These are phyloP conservation scores for Plasmodium fragile DNA, from an alignment of 169 alveolate genomes.

Conservation along the genomic window DNA sequence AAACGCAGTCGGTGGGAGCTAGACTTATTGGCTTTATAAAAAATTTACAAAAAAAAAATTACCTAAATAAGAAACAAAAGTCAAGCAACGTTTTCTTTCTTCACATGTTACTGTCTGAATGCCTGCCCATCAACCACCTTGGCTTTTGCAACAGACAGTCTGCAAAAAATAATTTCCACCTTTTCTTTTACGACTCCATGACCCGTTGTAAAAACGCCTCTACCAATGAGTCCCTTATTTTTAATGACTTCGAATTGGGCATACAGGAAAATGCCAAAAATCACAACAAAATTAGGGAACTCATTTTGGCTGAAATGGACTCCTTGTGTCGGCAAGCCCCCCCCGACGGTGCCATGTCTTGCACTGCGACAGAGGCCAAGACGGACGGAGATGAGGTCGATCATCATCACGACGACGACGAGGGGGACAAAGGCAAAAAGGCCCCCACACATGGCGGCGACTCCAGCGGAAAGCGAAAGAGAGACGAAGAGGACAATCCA, in stretches of 20 bases:
- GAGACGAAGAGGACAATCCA: background rate
- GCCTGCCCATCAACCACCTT: constrained; percentile 42
- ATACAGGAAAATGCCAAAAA: constrained; percentile 37
- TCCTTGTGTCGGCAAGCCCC: background rate
- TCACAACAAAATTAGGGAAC: constrained; percentile 2
- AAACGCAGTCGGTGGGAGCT: constrained; percentile 64
- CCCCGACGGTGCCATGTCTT: background rate
- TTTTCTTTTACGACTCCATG: constrained; percentile 26
- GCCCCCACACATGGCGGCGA: background rate
- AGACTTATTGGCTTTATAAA: constrained; percentile 56
- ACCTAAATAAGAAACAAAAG: constrained; percentile 8
- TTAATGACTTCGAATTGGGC: constrained; percentile 7
- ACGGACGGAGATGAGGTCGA: background rate
- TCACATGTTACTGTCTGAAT: constrained; percentile 30
- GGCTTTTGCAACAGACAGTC: constrained; percentile 72
- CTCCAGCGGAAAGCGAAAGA: background rate
- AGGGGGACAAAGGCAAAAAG: background rate
- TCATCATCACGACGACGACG: background rate
- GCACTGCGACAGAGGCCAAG: background rate
- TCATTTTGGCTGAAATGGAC: constrained; percentile 12
- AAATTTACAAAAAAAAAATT: constrained; percentile 46
- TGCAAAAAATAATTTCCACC: constrained; percentile 34
- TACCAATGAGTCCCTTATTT: background rate
- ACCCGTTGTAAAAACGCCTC: background rate
- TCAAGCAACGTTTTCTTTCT: constrained; percentile 20